Base-by-base conservation (phyloP, 1,139 yeast genomes). In the Geotrichum histeridarum region DNA sequence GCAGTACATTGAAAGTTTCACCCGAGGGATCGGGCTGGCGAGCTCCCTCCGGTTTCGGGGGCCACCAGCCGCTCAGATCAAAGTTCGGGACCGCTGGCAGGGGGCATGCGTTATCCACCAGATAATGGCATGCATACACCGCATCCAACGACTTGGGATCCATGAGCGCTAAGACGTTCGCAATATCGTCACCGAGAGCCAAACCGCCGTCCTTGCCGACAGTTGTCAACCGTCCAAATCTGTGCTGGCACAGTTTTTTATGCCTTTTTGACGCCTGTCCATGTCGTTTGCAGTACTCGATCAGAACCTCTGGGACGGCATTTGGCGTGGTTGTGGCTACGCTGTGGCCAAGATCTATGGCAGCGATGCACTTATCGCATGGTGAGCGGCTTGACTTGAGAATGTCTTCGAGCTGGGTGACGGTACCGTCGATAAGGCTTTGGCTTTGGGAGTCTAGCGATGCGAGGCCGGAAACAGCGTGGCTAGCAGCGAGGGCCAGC, bases 1-100 rank as follows among this genome's bases (percentile, higher is more conserved):
- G 87, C 56, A 82, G 71, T 15, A 82, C 86, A 58, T 81, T 80
- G 69, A 82, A 80, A 8, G 76, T 73, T 51, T 73, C 72, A 18
- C 71, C 69, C 27, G 61, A 54, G n/a, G 75, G 68, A 17, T 61
- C 62, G 7, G 74, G 72, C 5, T 73, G 71, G 8, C 69, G 63
- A n/a, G 66, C 64, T 58, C 75, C 71, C 50, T 67, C 66, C 8
- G 66, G 67, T 60, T 70, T 73, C 35, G 60, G 64, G 8, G 75
- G 73, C 77, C 80, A 77, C 67, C 77, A 67, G 15, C 67, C 58
- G n/a, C 71, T 60, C 45, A 76, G 58, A 53, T 74, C 74, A 51
- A 75, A 65, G 32, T 66, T 60, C 3, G 78, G 79, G 2, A 76
- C 65, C 27, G 65, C 65, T 4, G 81, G 81, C 52, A 73, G 64